phyloP scores from a whole-genome alignment of 169 alveolate genomes.

The Plasmodium gaboni region DNA sequence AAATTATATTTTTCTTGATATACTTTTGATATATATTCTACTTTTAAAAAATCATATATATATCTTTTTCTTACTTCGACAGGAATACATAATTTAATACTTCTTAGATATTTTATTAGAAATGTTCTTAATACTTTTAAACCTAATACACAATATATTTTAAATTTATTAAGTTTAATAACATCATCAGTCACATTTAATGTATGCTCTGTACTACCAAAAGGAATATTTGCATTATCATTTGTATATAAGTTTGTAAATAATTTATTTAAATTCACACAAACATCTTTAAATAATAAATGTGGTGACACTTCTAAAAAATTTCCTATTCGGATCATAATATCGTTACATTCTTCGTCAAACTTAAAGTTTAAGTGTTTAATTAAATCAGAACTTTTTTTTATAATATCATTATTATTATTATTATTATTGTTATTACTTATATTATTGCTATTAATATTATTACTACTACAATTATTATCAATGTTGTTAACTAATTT shows the following conservation, averaged over 20 bases:
- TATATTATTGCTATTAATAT: too few relatives aligned
- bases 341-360: slow-evolving; percentile 67
- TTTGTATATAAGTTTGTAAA: slow-evolving; percentile 60
- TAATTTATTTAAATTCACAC: slow-evolving; percentile 64
- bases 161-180: slow-evolving; percentile 57
- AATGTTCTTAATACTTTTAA: slow-evolving; percentile 31
- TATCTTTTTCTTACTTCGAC: slow-evolving; percentile 81
- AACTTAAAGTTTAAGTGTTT: slow-evolving; percentile 34
- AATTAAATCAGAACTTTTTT: slow-evolving; percentile 28
- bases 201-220: slow-evolving; percentile 61
- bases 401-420: neutral
- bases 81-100: slow-evolving; percentile 78
- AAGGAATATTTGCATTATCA: slow-evolving; percentile 54
- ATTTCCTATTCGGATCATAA: slow-evolving; percentile 59
- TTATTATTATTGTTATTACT: neutral
- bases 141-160: slow-evolving; percentile 69
- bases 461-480: too few relatives aligned
- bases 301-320: slow-evolving; percentile 65
- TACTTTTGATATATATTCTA: slow-evolving; percentile 66
- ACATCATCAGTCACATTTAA: slow-evolving; percentile 30
- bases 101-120: slow-evolving; percentile 62
- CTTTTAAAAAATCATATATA: slow-evolving; percentile 77
- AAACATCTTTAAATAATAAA: slow-evolving; percentile 51
- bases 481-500: too few relatives aligned
- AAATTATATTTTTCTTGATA: slow-evolving; percentile 75